Evolutionary conservation across 169 alveolate genomes (phyloP), one percentile per base, ranked within the genome.

Genomic region (Nephromyces sp.): DNA sequence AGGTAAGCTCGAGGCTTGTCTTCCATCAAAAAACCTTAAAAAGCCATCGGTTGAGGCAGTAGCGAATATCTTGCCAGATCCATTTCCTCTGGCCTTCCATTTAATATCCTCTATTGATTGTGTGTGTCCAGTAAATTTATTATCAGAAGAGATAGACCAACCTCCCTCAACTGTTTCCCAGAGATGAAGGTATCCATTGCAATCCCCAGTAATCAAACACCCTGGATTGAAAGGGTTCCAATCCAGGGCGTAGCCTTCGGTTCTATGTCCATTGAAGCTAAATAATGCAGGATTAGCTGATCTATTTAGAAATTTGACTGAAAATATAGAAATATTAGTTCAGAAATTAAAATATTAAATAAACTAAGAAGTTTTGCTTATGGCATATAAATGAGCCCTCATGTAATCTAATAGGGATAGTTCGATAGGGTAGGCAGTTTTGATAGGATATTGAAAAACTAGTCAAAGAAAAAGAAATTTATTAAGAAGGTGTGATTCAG

Each of bases 161-260:
- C 80, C 80, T 6, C 74, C 80, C 61, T 63, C 80, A n/a, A 1
- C 22, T 6, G 74, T 72, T 57, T 30, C 51, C 74, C 74, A 65
- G 61, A 74, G 66, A 33, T 22, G 52, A 32, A 52, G 63, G 43
- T 15, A 0, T 25, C 74, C 68, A 43, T 32, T 25, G 43, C n/a
- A 4, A 52, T 74, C 80, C 8, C 80, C 80, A 34, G 80, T 5
- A 8, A 74, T 27, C 33, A 74, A 5, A 28, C 30, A 66, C 27
- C 78, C 78, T 15, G 70, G 21, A 70, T 72, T 51, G 31, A 34
- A 29, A 1, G 80, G 80, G 21, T 74, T 74, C 72, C 71, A 74
- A 65, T 74, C 80, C 66, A 74, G 27, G 24, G 80, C 80, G 21
- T 21, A 74, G 15, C 80, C 80, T 52, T 74, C 80, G n/a, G 1